These are phyloP conservation scores for Venturia aucupariae DNA, from an alignment of 2,329 filamentous ascomycete species.

Conservation along the genomic window DNA sequence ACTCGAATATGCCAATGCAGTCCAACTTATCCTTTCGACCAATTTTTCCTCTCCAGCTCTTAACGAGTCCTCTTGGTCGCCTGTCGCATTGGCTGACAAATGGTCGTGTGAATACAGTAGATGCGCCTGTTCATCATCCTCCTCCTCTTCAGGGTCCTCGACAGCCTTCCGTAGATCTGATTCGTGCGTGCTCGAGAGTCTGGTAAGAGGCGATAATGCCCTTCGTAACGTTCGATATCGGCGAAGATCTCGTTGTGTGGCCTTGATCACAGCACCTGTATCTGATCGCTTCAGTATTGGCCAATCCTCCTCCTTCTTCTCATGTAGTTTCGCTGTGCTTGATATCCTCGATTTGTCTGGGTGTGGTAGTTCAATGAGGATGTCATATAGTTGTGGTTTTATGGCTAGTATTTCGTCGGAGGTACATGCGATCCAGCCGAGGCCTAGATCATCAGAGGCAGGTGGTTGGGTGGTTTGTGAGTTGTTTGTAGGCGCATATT, in stretches of 20 bases:
- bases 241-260: conserved; percentile 81
- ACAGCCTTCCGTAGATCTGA: conserved; percentile 13
- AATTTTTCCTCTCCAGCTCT: conserved; percentile 27
- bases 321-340: conserved; percentile 28
- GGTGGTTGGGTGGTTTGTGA: conserved; percentile 25
- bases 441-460: conserved; percentile 35
- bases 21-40: conserved; percentile 53
- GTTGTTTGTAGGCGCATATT: not conserved
- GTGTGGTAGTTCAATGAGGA: conserved; percentile 72
- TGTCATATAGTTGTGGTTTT: conserved; percentile 80
- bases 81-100: conserved; percentile 19
- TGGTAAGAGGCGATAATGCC: conserved; percentile 39
- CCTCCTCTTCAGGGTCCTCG: conserved; percentile 15
- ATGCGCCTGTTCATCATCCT: conserved; percentile 19
- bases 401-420: conserved; percentile 87
- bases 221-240: conserved; percentile 63
- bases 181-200: conserved; percentile 15
- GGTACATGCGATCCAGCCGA: conserved; percentile 86
- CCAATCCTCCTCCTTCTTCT: conserved; percentile 50
- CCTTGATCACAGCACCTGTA: conserved; percentile 56
- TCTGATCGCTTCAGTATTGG: conserved; percentile 61
- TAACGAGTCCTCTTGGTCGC: conserved; percentile 19
- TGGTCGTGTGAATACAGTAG: conserved; percentile 14
- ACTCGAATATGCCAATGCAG: conserved; percentile 66
- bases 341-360: not conserved